Conservation (phyloP, 306 rosid genomes). For the Cicer pinnatifidum region DNA sequence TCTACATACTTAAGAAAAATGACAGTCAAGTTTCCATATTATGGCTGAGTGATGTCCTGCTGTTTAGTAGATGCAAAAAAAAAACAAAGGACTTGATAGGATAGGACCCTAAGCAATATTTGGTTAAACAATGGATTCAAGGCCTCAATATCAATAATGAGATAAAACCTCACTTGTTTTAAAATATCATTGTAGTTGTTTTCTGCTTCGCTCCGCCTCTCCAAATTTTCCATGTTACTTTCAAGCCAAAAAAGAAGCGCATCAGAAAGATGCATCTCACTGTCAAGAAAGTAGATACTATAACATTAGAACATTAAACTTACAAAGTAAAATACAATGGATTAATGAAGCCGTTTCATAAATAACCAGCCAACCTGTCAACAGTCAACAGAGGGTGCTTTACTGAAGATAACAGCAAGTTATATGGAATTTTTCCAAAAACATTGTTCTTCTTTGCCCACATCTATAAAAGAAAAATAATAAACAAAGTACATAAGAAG, state of each 20-base stretch:
- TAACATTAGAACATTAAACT: conserved; percentile 45
- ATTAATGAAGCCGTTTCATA: conserved; percentile 36
- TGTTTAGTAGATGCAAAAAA: conserved; percentile 24
- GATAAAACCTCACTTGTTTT: conserved; percentile 57
- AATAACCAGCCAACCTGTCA: conserved; percentile 63
- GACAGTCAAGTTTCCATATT: conserved; percentile 30
- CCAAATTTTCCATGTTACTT: conserved; percentile 51
- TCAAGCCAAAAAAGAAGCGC: conserved; percentile 74
- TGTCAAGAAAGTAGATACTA: conserved; percentile 52
- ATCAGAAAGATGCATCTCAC: conserved; percentile 75
- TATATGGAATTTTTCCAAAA: conserved; percentile 61
- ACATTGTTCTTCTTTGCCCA: conserved; percentile 53
- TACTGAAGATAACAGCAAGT: conserved; percentile 57
- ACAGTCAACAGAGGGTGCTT: conserved; percentile 67
- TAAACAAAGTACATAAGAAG: conserved; percentile 24
- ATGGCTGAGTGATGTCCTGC: conserved; percentile 16
- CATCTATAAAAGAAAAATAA: conserved; percentile 59
- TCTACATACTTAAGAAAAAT: background rate
- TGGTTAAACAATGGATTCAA: conserved; percentile 10
- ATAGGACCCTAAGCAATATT: conserved; percentile 12
- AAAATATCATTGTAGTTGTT: conserved; percentile 50
- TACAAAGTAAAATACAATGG: background rate
- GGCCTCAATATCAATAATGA: conserved; percentile 41
- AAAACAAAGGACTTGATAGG: conserved; percentile 5
- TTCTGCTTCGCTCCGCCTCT: conserved; percentile 48